These are phyloP conservation scores for Penicillium concentricum DNA, from an alignment of 2,329 filamentous ascomycete genomes.

Conservation along the genomic window DNA sequence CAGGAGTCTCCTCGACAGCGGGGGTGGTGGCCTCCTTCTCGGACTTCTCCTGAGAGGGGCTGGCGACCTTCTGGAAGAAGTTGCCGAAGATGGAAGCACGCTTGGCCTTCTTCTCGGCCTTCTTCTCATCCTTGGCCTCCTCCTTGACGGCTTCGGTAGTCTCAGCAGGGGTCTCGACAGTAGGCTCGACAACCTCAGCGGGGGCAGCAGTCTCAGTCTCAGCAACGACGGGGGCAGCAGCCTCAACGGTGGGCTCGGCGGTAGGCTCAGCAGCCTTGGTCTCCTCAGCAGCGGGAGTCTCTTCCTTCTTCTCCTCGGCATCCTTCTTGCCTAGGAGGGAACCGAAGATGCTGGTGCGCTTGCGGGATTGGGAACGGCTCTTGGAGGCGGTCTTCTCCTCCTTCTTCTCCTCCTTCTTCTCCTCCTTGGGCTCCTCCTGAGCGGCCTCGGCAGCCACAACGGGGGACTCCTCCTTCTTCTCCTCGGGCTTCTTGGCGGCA, in stretches of 20 bases:
- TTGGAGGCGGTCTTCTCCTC: conserved; percentile 56
- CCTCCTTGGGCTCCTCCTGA: conserved; percentile 29
- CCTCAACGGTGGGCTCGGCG: conserved; percentile 36
- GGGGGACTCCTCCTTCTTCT: conserved; percentile 31
- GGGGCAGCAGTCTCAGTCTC: conserved; percentile 16
- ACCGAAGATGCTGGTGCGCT: conserved; percentile 60
- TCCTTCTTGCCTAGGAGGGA: conserved; percentile 62
- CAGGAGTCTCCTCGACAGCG: conserved; percentile 43
- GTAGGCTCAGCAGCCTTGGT: conserved; percentile 31
- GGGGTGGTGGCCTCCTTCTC: conserved; percentile 51
- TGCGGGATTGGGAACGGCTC: conserved; percentile 60
- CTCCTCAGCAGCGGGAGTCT: conserved; percentile 44
- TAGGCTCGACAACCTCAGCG: conserved; percentile 30
- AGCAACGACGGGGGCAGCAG: conserved; percentile 29
- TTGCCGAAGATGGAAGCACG: conserved; percentile 80
- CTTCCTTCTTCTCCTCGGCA: conserved; percentile 41
- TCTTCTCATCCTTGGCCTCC: conserved; percentile 39
- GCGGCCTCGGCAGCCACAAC: conserved; percentile 36
- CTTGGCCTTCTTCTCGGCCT: conserved; percentile 62
- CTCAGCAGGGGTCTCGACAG: conserved; percentile 37
- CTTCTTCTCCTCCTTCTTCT: conserved; percentile 36
- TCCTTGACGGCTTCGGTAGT: conserved; percentile 21
- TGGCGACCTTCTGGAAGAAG: conserved; percentile 68
- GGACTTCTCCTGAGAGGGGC: conserved; percentile 46
- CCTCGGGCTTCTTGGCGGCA: conserved; percentile 28